Evolutionary conservation across 139 green algal species (phyloP), one percentile per base, ranked within the genome.

Genomic region (Raphidocelis subcapitata): DNA sequence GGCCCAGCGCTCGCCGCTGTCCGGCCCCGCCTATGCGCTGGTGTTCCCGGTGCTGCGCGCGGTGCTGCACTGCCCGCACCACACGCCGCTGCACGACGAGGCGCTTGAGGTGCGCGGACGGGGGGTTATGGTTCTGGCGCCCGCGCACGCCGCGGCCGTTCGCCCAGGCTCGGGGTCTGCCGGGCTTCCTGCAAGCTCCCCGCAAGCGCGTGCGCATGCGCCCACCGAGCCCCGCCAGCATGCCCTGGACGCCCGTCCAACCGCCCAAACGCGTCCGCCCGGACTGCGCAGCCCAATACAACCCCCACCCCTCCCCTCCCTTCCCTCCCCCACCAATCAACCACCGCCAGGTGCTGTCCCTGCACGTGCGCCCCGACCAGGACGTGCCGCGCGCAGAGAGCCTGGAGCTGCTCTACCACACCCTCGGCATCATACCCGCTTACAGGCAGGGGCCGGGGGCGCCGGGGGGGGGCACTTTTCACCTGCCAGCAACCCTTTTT

Each of bases 11-110:
- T 69, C 62, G n/a, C 47, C 84, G 20, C 75, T 95, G 62, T 73
- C 84, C 0, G 74, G 72, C 5, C 79, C 80, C n/a, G 74, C 85
- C 33, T 96, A 93, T 68, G 80, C 74, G 36, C 88, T 97, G 46
- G 76, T 88, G 33, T 95, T 96, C 80, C 89, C 93, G 1, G 76
- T 97, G 5, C 64, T 97, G 32, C 70, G 66, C 59, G 75, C 83
- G 1, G 67, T 93, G 41, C 73, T 94, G 52, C 82, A 68, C 55
- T 85, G 72, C 33, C 79, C 82, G 0, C 29, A 69, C 14, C 85
- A 90, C 73, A 95, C 89, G 14, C 68, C 81, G 4, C 85, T 94
- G 65, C 92, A 97, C 77, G 89, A 96, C 33, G 63, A 79, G 47
- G 91, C 89, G 8, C 78, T 97, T 31, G 64, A 46, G 3, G 78